These are phyloP conservation scores for Aspergillus fischeri DNA, from an alignment of 2,329 filamentous ascomycete genomes.

Conservation along the genomic window DNA sequence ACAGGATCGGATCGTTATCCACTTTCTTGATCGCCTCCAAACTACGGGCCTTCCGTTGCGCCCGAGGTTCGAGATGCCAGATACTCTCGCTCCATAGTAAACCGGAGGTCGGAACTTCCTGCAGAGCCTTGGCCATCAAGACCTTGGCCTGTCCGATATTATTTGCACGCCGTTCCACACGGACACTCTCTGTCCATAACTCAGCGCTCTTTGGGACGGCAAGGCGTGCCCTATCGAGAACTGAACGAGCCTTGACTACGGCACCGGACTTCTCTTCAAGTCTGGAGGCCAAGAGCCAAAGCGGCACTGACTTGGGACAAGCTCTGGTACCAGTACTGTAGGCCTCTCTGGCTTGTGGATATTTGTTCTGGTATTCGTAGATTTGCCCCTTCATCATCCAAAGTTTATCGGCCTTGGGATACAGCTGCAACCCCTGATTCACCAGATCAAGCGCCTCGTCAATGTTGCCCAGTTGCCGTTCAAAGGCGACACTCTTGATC, in stretches of 20 bases:
- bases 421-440: slow-evolving; percentile 79
- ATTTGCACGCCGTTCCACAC: slow-evolving; percentile 81
- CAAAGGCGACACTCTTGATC: slow-evolving; percentile 93
- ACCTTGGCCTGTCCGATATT: slow-evolving; percentile 81
- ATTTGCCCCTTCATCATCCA: slow-evolving; percentile 99
- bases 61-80: slow-evolving; percentile 86
- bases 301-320: slow-evolving; percentile 73
- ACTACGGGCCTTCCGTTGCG: slow-evolving; percentile 85
- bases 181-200: slow-evolving; percentile 90
- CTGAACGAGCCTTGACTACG: slow-evolving; percentile 85
- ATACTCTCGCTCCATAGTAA: slow-evolving; percentile 92
- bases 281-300: slow-evolving; percentile 85
- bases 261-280: slow-evolving; percentile 82
- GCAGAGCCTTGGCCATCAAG: slow-evolving; percentile 87
- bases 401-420: slow-evolving; percentile 79
- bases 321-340: slow-evolving; percentile 85
- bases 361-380: slow-evolving; percentile 77
- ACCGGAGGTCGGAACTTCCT: slow-evolving; percentile 84
- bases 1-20: slow-evolving; percentile 83
- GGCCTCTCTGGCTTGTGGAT: slow-evolving; percentile 81
- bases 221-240: slow-evolving; percentile 85
- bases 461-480: slow-evolving; percentile 74
- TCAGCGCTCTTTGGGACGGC: slow-evolving; percentile 79
- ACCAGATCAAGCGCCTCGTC: slow-evolving; percentile 83
- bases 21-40: slow-evolving; percentile 96